A percentile compares a stretch with the other conserved stretches of the same genome.
phyloP scores from a whole-genome alignment of 305 asterid species.

The Stenogyne calaminthoides region DNA sequence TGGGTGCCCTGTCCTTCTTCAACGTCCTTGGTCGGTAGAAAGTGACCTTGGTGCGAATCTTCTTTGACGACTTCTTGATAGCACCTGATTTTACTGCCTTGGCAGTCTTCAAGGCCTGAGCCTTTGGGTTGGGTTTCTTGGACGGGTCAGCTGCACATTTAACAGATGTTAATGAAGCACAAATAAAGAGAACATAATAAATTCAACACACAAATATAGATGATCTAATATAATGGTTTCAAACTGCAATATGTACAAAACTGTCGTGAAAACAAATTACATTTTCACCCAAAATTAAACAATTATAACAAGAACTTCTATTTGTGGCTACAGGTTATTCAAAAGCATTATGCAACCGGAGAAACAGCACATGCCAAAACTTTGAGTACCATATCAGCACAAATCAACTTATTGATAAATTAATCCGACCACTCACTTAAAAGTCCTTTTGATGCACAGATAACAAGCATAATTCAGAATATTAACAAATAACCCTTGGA shows the following conservation, averaged over 20 bases:
- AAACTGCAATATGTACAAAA: no score
- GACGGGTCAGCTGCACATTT: slow-evolving; percentile 39
- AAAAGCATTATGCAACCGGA: background rate
- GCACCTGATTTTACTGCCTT: slow-evolving; percentile 69
- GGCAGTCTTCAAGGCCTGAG: slow-evolving; percentile 73
- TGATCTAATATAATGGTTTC: background rate
- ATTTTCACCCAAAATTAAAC: background rate
- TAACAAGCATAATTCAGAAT: background rate
- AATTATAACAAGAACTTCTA: background rate
- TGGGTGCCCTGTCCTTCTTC: slow-evolving; percentile 66
- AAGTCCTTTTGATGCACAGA: background rate
- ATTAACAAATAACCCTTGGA: background rate
- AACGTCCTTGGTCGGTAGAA: slow-evolving; percentile 68
- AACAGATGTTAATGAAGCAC: background rate
- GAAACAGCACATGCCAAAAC: background rate
- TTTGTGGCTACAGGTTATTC: background rate
- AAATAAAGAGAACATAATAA: background rate
- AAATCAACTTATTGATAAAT: background rate
- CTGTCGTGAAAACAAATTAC: background rate
- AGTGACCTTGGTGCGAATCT: slow-evolving; percentile 72
- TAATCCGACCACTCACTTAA: background rate
- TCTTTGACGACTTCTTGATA: slow-evolving; percentile 59
- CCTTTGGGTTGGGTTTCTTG: slow-evolving; percentile 61
- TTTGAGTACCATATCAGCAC: background rate
- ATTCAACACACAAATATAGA: background rate